Evolutionary conservation across 768 basidiomycete genomes (phyloP).

Genomic region (Candolleomyces aberdarensis): DNA sequence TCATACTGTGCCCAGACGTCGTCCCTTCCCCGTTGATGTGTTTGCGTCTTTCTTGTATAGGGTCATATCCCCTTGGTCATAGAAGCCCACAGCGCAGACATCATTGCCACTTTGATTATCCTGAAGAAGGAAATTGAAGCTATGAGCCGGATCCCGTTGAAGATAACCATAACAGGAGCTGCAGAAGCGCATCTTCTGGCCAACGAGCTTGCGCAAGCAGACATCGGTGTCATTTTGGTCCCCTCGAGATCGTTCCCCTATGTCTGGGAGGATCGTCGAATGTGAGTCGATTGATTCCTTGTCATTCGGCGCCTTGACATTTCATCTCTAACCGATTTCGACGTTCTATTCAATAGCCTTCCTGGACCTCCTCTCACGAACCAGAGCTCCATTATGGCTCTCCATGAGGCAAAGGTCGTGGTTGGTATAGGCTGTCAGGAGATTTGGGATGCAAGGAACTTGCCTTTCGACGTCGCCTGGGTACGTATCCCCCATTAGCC

Average conservation of each 20-base stretch:
- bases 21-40: not conserved
- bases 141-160: conserved; percentile 39
- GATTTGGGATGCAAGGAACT: conserved; percentile 71
- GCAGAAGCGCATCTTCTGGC: conserved; percentile 70
- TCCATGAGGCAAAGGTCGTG: conserved; percentile 67
- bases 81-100: conserved; percentile 72
- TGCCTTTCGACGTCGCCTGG: conserved; percentile 82
- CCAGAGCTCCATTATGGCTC: conserved; percentile 49
- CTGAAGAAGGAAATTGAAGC: conserved; percentile 65
- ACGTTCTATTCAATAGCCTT: conserved; percentile 27
- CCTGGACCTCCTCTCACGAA: conserved; percentile 73
- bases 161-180: conserved; percentile 62
- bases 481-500: conserved; percentile 34
- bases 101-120: conserved; percentile 72
- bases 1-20: not conserved
- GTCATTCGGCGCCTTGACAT: not conserved
- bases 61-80: conserved; percentile 75
- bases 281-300: conserved; percentile 37
- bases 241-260: conserved; percentile 69
- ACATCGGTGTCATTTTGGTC: conserved; percentile 45
- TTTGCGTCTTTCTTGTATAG: conserved; percentile 25
- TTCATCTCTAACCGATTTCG: conserved; percentile 5
- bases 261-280: conserved; percentile 66
- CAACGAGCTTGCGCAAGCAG: conserved; percentile 52
- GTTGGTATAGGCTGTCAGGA: conserved; percentile 64